Evolutionary conservation across 305 asterid genomes (phyloP).

Genomic region (Plantago coronopus): DNA sequence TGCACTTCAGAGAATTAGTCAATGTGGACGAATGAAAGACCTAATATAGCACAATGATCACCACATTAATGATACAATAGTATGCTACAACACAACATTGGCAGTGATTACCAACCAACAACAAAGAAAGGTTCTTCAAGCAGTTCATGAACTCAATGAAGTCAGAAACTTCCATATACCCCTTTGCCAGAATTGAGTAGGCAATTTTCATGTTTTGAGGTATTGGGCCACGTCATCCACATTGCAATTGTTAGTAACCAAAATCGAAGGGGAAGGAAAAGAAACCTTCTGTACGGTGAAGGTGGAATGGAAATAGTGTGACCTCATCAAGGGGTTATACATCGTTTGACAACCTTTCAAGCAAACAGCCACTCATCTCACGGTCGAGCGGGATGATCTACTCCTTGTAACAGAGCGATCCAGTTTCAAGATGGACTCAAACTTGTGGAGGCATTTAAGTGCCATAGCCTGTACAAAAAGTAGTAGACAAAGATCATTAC

Average conservation of each 20-base stretch:
- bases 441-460: slow-evolving; percentile 44
- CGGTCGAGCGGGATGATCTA: slow-evolving; percentile 41
- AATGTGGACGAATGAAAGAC: neutral
- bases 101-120: neutral
- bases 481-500: slow-evolving; percentile 10
- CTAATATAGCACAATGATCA: neutral
- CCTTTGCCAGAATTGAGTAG: slow-evolving; percentile 2
- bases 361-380: slow-evolving; percentile 30
- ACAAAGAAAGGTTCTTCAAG: neutral
- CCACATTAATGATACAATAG: neutral
- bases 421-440: slow-evolving; percentile 55
- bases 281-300: neutral
- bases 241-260: neutral
- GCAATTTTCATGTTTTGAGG: slow-evolving; percentile 2
- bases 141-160: neutral
- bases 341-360: neutral
- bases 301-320: neutral
- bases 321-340: slow-evolving; percentile 1
- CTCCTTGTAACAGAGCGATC: slow-evolving; percentile 41
- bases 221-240: neutral
- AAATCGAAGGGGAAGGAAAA: slow-evolving; percentile 5
- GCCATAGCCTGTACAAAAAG: slow-evolving; percentile 45
- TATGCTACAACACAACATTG: neutral
- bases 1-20: neutral
- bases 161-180: neutral